phyloP scores from a whole-genome alignment of 805 yeast species.

The Hanseniaspora meyeri region DNA sequence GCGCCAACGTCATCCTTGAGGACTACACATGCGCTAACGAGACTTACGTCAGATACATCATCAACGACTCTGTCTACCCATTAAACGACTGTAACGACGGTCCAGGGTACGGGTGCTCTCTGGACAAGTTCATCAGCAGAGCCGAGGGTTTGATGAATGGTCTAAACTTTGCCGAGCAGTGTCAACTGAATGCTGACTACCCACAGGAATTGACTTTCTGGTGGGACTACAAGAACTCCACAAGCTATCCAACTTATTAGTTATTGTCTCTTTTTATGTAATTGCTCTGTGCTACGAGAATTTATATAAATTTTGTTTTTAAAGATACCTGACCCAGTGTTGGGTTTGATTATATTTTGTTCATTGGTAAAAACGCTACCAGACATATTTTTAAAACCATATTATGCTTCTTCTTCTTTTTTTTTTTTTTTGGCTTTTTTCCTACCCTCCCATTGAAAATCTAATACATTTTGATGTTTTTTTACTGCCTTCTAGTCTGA shows the following conservation, averaged over 20 bases:
- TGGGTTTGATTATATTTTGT: too few species aligned
- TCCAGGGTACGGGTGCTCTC: constrained; percentile 41
- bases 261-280: background rate
- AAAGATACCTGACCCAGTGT: too few species aligned
- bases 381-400: too few species aligned
- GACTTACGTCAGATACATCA: constrained; percentile 35
- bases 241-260: constrained; percentile 11
- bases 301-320: too few species aligned
- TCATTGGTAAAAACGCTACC: too few species aligned
- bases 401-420: too few species aligned
- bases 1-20: constrained; percentile 41
- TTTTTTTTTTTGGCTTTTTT: too few species aligned
- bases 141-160: constrained; percentile 26
- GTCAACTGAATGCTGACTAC: constrained; percentile 20
- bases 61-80: constrained; percentile 47
- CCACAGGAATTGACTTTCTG: constrained; percentile 20
- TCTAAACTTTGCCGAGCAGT: constrained; percentile 25
- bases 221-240: constrained; percentile 19
- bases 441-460: too few species aligned
- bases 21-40: constrained; percentile 31
- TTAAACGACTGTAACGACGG: constrained; percentile 39
- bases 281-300: too few species aligned
- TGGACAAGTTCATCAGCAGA: constrained; percentile 26
- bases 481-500: too few species aligned
- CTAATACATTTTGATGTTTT: too few species aligned